Evolutionary conservation across 495 filamentous ascomycete genomes (phyloP), one percentile per base, ranked within the genome.

Genomic region (Talaromyces ruber): DNA sequence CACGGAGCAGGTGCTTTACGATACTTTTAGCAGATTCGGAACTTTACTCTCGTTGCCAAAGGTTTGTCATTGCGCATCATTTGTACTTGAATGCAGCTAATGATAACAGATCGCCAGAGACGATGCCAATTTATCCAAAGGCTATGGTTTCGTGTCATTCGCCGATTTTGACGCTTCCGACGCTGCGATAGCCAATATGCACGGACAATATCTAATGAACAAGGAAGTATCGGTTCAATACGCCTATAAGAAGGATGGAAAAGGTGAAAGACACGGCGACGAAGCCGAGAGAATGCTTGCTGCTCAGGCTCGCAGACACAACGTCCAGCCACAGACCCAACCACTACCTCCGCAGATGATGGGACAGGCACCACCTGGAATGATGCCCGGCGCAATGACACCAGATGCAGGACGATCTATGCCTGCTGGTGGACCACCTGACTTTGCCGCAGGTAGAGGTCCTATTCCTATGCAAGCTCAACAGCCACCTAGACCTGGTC

Each of bases 201-300:
- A 97, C 71, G 91, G 92, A 59, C 93, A 98, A 73, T 97, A 92
- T 74, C 82, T 98, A 56, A 94, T 95, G 85, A 97, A 96, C 78
- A 96, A 97, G 74, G 87, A 94, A 68, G 86, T 96, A 66, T 89
- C 87, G 2, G 95, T 98, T 47, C 93, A 98, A 71, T 98, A 98
- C 73, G 94, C 94, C 45, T 98, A 96, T 81, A 98, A 98, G 82
- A 98, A 98, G 74, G 95, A 98, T 68, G 94, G 95, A 50, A 96
- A 97, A 75, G 93, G 93, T 63, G 94, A 98, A 76, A 82, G 95
- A 28, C 94, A 98, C 71, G 94, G 94, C 62, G 94, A 98, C 68
- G 81, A 93, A 69, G 94, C 95, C 32, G 94, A 98, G 75, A 83
- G 94, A 65, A 92, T 88, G 83, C 81, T 98, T 57, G 95, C 94